These are phyloP conservation scores for Choanephora cucurbitarum DNA, from an alignment of 371 early-diverging fungal species.

Conservation along the genomic window DNA sequence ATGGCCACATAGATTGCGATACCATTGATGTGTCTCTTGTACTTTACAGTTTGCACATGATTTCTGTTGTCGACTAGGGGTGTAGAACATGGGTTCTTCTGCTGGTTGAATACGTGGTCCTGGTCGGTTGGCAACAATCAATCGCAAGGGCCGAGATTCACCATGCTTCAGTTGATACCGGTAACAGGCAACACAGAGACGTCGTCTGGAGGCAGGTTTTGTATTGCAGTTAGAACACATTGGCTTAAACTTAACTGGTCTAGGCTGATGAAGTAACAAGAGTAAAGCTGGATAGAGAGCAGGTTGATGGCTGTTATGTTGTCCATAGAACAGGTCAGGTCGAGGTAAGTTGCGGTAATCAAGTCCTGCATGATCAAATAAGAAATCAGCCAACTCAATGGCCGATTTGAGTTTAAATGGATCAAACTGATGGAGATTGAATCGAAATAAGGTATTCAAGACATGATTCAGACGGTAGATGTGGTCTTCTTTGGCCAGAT, in stretches of 20 bases:
- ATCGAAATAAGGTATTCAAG: slow-evolving; percentile 48
- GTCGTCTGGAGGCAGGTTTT: slow-evolving; percentile 46
- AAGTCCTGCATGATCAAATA: slow-evolving; percentile 43
- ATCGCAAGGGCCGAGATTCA: slow-evolving; percentile 38
- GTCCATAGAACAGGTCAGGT: slow-evolving; percentile 25
- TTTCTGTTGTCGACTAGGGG: slow-evolving; percentile 16
- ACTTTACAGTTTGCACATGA: slow-evolving; percentile 48
- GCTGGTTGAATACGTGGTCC: slow-evolving; percentile 26
- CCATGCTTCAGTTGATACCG: slow-evolving; percentile 44
- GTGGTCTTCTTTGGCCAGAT: slow-evolving; percentile 48
- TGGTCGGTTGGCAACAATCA: slow-evolving; percentile 44
- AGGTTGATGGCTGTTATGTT: slow-evolving; percentile 20
- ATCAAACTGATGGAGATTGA: slow-evolving; percentile 40
- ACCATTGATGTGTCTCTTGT: slow-evolving; percentile 53
- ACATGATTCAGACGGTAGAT: slow-evolving; percentile 51
- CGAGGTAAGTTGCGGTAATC: slow-evolving; percentile 35
- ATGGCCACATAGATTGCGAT: slow-evolving; percentile 45
- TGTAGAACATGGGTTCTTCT: slow-evolving; percentile 21
- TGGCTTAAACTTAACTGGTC: slow-evolving; percentile 43
- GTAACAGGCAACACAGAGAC: slow-evolving; percentile 47
- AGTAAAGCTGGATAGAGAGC: slow-evolving; percentile 30
- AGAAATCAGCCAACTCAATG: slow-evolving; percentile 34
- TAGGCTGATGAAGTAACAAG: slow-evolving; percentile 32
- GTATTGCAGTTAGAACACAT: slow-evolving; percentile 47
- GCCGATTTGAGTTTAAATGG: slow-evolving; percentile 23